phyloP scores from a whole-genome alignment of 2,329 filamentous ascomycete genomes.

The Aspergillus sp. region DNA sequence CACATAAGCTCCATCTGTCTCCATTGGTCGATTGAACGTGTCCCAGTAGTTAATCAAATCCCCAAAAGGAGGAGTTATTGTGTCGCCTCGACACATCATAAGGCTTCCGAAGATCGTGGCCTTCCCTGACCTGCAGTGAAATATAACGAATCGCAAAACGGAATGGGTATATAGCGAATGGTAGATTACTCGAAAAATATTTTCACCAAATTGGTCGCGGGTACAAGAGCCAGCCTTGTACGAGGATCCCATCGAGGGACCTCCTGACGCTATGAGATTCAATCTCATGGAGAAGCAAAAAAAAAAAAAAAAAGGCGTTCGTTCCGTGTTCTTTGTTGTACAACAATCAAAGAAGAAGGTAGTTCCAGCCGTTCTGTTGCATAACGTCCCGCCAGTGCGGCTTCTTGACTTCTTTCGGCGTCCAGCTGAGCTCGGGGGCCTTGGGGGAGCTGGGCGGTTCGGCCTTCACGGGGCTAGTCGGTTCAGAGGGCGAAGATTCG shows the following conservation, averaged over 20 bases:
- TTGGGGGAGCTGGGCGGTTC: conserved; percentile 21
- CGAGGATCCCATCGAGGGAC: conserved; percentile 21
- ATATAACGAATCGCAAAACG: conserved; percentile 5
- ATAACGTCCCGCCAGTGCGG: conserved; percentile 96
- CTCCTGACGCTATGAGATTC: conserved; percentile 14
- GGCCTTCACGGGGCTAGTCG: conserved; percentile 18
- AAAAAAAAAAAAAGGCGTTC: too few relatives aligned
- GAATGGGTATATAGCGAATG: conserved; percentile 11
- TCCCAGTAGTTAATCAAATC: conserved; percentile 8
- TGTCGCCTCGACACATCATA: conserved; percentile 8
- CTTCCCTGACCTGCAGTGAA: conserved; percentile 13
- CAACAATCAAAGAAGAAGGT: conserved; percentile 72
- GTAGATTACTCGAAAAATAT: conserved; percentile 1
- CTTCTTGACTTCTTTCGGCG: conserved; percentile 25
- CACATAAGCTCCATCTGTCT: not conserved
- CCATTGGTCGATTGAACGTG: conserved; percentile 4
- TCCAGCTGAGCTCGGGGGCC: conserved; percentile 4
- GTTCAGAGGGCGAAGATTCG: conserved; percentile 6
- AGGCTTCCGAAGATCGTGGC: not conserved
- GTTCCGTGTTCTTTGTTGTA: not conserved
- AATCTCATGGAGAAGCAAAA: conserved; percentile 14
- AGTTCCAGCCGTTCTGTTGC: conserved; percentile 88
- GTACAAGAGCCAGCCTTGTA: conserved; percentile 21
- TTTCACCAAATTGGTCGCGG: conserved; percentile 9
- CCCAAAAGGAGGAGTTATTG: conserved; percentile 1